Conservation (phyloP, 768 basidiomycete genomes). For the Floccularia luteovirens region DNA sequence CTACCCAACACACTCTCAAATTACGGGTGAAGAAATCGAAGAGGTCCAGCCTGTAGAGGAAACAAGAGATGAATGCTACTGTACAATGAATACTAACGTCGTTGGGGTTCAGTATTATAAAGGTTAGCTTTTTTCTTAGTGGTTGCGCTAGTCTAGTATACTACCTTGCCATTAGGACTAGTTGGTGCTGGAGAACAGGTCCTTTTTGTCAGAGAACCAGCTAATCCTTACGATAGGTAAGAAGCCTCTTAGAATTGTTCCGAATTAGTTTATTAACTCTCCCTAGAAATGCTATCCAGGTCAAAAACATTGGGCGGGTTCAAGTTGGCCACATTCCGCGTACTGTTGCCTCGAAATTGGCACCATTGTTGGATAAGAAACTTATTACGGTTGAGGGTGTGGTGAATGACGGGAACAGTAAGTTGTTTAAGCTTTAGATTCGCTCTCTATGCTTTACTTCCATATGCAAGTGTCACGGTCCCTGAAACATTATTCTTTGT, state of each 20-base stretch:
- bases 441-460: background rate
- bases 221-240: constrained; percentile 62
- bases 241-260: constrained; percentile 3
- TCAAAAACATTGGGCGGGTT: constrained; percentile 62
- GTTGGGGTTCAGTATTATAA: constrained; percentile 84
- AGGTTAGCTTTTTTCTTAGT: constrained; percentile 27
- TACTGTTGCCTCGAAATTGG: constrained; percentile 46
- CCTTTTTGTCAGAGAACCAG: constrained; percentile 54
- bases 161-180: constrained; percentile 39
- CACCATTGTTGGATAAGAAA: constrained; percentile 62
- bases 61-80: constrained; percentile 59
- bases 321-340: constrained; percentile 83
- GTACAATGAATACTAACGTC: constrained; percentile 47
- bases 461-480: constrained; percentile 29
- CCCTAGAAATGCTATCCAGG: constrained; percentile 70
- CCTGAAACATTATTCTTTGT: constrained; percentile 42
- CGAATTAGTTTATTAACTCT: background rate
- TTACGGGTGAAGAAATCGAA: constrained; percentile 35
- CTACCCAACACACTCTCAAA: constrained; percentile 8
- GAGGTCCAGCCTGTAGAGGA: constrained; percentile 37
- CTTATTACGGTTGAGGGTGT: constrained; percentile 67
- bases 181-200: constrained; percentile 81
- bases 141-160: constrained; percentile 6
- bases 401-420: constrained; percentile 64
- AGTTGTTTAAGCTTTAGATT: constrained; percentile 6